Percentiles rank a stretch among this genome's conserved stretches.
Conservation (phyloP, 163 green algal species). For the Chlamydomonas reinhardtii region DNA sequence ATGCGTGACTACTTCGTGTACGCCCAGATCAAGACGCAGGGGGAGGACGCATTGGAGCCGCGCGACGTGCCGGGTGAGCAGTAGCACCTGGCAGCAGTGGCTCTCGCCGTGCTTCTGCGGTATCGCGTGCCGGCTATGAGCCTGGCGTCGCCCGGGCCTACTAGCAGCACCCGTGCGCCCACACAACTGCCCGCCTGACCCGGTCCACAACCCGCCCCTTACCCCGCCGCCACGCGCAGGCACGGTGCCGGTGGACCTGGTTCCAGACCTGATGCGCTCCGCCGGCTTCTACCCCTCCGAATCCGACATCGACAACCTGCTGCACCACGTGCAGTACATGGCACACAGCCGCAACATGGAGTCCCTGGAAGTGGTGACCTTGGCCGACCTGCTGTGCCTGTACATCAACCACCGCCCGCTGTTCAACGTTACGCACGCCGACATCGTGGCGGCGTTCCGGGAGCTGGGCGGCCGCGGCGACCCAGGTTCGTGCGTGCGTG, state of each 20-base stretch:
- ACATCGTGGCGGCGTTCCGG: constrained; percentile 63
- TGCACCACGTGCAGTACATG: constrained; percentile 66
- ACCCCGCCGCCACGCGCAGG: not conserved
- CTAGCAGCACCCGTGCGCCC: too few species aligned
- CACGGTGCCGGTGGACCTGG: constrained; percentile 61
- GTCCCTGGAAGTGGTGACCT: constrained; percentile 57
- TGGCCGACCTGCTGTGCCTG: constrained; percentile 75
- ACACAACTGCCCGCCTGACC: too few species aligned
- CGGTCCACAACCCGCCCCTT: too few species aligned
- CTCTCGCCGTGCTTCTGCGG: too few species aligned
- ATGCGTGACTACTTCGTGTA: constrained; percentile 80
- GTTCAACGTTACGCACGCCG: constrained; percentile 58
- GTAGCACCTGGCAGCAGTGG: too few species aligned
- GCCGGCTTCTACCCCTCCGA: constrained; percentile 81
- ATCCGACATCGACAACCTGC: constrained; percentile 68
- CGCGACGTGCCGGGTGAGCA: constrained; percentile 55
- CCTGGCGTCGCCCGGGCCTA: too few species aligned
- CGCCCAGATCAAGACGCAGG: constrained; percentile 73
- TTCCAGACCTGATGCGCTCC: constrained; percentile 80
- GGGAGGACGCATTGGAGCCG: constrained; percentile 61
- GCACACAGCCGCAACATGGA: constrained; percentile 57
- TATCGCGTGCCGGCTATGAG: too few species aligned
- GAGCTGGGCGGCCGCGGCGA: constrained; percentile 16
- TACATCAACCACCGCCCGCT: constrained; percentile 82
- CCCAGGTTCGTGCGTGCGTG: not conserved